These are phyloP conservation scores for Fusarium oligoseptatum DNA, from an alignment of 2,329 filamentous ascomycete genomes.

Conservation along the genomic window DNA sequence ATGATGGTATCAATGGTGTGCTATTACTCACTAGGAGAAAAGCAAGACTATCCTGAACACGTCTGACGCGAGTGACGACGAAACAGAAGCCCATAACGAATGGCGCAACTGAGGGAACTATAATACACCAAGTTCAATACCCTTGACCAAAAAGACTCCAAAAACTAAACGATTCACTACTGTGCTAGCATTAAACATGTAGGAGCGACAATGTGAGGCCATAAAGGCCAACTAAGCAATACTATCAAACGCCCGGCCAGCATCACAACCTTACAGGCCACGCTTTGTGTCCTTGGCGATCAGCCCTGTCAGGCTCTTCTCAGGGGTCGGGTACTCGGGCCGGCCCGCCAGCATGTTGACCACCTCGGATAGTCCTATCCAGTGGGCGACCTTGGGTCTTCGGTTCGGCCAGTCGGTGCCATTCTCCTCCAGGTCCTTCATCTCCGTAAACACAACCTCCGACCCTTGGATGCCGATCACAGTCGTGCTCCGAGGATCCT, in stretches of 20 bases:
- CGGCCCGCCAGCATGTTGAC: conserved; percentile 89
- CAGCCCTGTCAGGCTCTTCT: conserved; percentile 63
- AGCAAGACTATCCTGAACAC: background rate
- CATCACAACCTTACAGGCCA: conserved; percentile 52
- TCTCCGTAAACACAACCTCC: conserved; percentile 86
- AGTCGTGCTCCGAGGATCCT: conserved; percentile 78
- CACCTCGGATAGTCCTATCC: conserved; percentile 82
- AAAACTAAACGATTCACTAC: conserved; percentile 35
- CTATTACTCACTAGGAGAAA: background rate
- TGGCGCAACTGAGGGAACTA: background rate
- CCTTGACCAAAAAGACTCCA: background rate
- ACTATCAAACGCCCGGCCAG: conserved; percentile 22
- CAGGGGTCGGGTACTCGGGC: conserved; percentile 65
- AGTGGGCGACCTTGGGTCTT: conserved; percentile 86
- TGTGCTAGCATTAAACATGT: conserved; percentile 38
- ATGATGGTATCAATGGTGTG: background rate
- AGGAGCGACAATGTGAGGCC: conserved; percentile 24
- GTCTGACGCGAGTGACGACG: background rate
- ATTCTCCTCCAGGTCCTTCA: conserved; percentile 83
- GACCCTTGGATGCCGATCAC: conserved; percentile 96
- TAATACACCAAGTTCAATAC: conserved; percentile 1
- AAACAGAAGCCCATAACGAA: background rate
- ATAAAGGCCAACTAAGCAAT: conserved; percentile 21
- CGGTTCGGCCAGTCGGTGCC: conserved; percentile 96
- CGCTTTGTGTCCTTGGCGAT: conserved; percentile 73